Percentiles rank a stretch among this genome's conserved stretches.
These are phyloP conservation scores for Neurospora africana DNA, from an alignment of 495 filamentous ascomycete species.

Conservation along the genomic window DNA sequence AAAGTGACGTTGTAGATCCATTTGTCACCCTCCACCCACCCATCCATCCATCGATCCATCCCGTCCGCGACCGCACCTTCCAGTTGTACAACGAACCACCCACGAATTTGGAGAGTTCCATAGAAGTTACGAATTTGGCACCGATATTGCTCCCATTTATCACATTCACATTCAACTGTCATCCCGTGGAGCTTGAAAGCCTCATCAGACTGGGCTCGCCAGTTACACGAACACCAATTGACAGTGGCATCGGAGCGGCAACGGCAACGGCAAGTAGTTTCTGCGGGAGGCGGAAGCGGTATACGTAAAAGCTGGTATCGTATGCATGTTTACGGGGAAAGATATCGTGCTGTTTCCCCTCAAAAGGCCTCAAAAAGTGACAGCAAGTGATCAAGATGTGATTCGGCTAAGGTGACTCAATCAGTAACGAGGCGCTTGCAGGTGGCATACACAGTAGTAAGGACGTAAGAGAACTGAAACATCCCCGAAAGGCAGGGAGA, in stretches of 20 bases:
- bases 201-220: background rate
- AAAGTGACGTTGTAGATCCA: background rate
- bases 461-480: background rate
- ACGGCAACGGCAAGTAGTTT: background rate
- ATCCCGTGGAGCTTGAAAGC: background rate
- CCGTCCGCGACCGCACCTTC: background rate
- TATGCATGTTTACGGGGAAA: background rate
- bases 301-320: background rate
- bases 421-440: background rate
- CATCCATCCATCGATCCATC: no score
- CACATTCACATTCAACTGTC: background rate
- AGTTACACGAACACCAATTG: background rate
- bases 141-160: background rate
- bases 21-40: background rate
- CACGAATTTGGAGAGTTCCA: background rate
- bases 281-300: background rate
- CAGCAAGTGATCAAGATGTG: background rate
- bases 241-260: background rate
- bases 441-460: background rate
- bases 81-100: background rate
- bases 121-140: background rate
- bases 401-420: background rate
- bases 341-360: background rate
- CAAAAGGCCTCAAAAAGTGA: background rate
- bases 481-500: background rate